phyloP scores from a whole-genome alignment of 805 yeast species.

The Priceomyces haplophilus region DNA sequence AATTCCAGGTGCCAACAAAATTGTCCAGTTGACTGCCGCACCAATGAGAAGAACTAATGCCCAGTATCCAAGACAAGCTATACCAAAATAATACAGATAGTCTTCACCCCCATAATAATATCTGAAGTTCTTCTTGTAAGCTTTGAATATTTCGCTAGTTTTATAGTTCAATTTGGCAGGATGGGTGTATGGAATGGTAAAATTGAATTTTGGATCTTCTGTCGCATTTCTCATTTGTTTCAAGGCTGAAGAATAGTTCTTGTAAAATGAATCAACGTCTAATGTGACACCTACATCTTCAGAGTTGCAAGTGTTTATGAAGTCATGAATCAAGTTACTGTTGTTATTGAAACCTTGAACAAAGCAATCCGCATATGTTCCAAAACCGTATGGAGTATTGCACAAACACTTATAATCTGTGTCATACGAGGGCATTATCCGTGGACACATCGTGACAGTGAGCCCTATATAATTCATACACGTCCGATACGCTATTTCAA shows the following conservation, averaged over 20 bases:
- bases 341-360: conserved; percentile 20
- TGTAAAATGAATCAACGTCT: background rate
- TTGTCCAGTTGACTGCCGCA: conserved; percentile 40
- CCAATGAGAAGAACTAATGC: conserved; percentile 41
- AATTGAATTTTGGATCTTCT: background rate
- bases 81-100: conserved; percentile 26
- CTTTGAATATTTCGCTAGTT: conserved; percentile 60
- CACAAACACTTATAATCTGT: conserved; percentile 13
- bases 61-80: conserved; percentile 50
- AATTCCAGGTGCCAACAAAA: conserved; percentile 37
- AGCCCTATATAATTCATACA: conserved; percentile 13
- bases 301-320: conserved; percentile 11
- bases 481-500: conserved; percentile 11
- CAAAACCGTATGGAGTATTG: conserved; percentile 15
- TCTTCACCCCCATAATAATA: conserved; percentile 34
- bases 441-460: conserved; percentile 15
- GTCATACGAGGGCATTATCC: background rate
- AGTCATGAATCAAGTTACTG: conserved; percentile 12
- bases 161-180: background rate
- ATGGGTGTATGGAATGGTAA: background rate
- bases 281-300: background rate
- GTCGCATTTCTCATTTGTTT: conserved; percentile 3
- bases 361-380: conserved; percentile 20
- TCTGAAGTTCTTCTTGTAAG: conserved; percentile 88
- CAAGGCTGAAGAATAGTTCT: background rate